phyloP scores from a whole-genome alignment of 306 rosid species.

The Cucurbita maxima region DNA sequence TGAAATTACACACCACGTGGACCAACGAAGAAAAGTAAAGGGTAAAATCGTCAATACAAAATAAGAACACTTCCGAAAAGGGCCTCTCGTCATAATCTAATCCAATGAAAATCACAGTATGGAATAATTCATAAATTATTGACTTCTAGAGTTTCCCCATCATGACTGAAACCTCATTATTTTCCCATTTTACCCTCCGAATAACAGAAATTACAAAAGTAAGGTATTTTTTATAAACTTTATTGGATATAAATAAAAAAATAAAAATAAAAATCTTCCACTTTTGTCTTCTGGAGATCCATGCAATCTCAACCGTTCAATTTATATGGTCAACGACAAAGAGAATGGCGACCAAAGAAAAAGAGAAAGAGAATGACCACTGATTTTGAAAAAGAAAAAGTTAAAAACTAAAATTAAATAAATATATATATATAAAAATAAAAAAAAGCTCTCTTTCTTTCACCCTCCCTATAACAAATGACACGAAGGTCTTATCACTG shows the following conservation, averaged over 20 bases:
- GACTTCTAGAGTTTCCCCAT: not conserved
- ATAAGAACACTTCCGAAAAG: not conserved
- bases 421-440: too few relatives aligned
- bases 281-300: not conserved
- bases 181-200: not conserved
- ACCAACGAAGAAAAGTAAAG: not conserved
- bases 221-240: not conserved
- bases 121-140: not conserved
- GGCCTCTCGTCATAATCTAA: not conserved
- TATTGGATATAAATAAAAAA: not conserved
- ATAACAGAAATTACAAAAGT: not conserved
- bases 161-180: not conserved
- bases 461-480: not conserved
- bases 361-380: too few relatives aligned
- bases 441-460: conserved; percentile 11
- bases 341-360: not conserved
- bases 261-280: not conserved
- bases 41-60: not conserved
- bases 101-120: not conserved
- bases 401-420: not conserved
- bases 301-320: conserved; percentile 19
- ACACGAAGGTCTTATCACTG: conserved; percentile 11
- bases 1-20: not conserved
- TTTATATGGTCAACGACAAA: conserved; percentile 13
- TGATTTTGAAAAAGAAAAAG: not conserved